phyloP scores from a whole-genome alignment of 192 early-diverging fungal genomes.

The Lobosporangium transversale region DNA sequence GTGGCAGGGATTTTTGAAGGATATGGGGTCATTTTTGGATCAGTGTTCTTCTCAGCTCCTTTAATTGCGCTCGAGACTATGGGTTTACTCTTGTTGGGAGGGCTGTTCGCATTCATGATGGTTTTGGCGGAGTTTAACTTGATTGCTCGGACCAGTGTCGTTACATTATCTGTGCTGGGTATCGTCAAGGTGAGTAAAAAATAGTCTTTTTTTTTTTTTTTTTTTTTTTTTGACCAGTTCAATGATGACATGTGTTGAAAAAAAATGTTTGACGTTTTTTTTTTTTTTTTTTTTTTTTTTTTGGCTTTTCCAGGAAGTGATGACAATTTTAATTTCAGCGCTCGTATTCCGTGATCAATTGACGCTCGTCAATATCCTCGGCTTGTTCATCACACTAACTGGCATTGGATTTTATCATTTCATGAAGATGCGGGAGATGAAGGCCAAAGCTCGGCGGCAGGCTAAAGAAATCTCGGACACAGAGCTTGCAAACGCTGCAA shows the following conservation, averaged over 20 bases:
- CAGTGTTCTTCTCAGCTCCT: constrained; percentile 61
- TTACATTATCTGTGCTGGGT: constrained; percentile 90
- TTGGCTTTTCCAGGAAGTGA: constrained; percentile 74
- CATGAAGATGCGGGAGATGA: constrained; percentile 66
- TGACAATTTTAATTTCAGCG: constrained; percentile 78
- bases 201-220: too few species aligned
- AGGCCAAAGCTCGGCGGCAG: constrained; percentile 13
- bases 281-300: not conserved
- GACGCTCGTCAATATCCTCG: constrained; percentile 77
- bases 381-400: constrained; percentile 81
- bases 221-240: too few species aligned
- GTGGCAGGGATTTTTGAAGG: constrained; percentile 76
- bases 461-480: constrained; percentile 39
- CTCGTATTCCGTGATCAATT: constrained; percentile 86
- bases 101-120: constrained; percentile 88
- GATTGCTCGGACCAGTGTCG: constrained; percentile 84
- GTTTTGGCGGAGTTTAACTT: constrained; percentile 86
- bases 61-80: constrained; percentile 52
- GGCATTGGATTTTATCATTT: constrained; percentile 85
- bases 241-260: too few species aligned
- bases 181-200: constrained; percentile 71
- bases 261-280: not conserved
- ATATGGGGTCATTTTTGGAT: constrained; percentile 58
- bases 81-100: constrained; percentile 76
- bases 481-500: constrained; percentile 3